A percentile compares a stretch with the other conserved stretches of the same genome.
phyloP scores from a whole-genome alignment of 1,284 basidiomycete species.

The Agroathelia rolfsii region DNA sequence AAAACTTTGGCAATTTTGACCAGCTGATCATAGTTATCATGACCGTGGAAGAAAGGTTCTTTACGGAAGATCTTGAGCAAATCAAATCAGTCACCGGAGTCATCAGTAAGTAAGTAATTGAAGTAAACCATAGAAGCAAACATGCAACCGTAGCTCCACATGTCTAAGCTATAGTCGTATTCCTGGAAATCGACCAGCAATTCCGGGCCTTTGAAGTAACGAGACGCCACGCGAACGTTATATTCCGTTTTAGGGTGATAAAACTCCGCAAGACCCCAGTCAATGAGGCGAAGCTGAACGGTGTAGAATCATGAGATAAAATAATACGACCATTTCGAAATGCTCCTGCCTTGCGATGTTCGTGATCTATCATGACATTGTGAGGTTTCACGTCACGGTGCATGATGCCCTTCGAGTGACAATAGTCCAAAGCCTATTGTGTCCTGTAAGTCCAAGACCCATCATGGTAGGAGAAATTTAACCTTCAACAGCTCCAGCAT shows the following conservation, averaged over 20 bases:
- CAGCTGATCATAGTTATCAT: constrained; percentile 98
- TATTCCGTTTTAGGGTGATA: constrained; percentile 98
- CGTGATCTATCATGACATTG: constrained; percentile 99
- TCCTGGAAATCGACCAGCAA: constrained; percentile 97
- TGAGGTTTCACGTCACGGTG: constrained; percentile 98
- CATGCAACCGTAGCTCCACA: constrained; percentile 99
- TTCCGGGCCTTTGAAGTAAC: constrained; percentile 98
- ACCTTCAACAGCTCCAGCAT: constrained; percentile 95
- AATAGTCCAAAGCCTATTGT: constrained; percentile 85
- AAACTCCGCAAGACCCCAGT: constrained; percentile 99
- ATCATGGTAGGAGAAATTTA: constrained; percentile 11
- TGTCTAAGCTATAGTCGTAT: constrained; percentile 93
- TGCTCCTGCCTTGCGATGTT: constrained; percentile 74
- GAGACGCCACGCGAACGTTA: constrained; percentile 94
- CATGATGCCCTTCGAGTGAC: constrained; percentile 98
- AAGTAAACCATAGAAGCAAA: constrained; percentile 89
- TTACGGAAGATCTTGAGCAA: constrained; percentile 87
- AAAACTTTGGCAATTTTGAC: constrained; percentile 98
- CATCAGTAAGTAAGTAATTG: constrained; percentile 6
- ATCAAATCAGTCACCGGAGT: constrained; percentile 8
- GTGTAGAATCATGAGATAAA: constrained; percentile 3
- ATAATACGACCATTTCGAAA: neutral
- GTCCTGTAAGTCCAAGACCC: constrained; percentile 6
- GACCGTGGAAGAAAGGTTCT: constrained; percentile 99
- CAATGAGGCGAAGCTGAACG: constrained; percentile 81